A percentile compares a stretch with the other conserved stretches of the same genome.
These are phyloP conservation scores for Fusarium ambrosium DNA, from an alignment of 2,329 filamentous ascomycete species.

Conservation along the genomic window DNA sequence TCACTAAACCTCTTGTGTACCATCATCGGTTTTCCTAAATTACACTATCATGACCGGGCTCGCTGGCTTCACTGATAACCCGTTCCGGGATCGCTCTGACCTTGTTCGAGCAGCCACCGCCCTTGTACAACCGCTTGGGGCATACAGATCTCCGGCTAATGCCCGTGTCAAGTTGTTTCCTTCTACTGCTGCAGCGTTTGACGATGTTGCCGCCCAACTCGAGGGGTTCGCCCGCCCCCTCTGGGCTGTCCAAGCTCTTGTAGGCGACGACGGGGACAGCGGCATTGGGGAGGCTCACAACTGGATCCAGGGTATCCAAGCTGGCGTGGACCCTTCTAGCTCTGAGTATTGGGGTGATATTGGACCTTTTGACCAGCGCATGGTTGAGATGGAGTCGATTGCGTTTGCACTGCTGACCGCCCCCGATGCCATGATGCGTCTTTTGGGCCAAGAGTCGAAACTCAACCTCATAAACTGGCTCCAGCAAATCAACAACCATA, in stretches of 20 bases:
- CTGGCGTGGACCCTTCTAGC: slow-evolving; percentile 50
- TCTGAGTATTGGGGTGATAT: slow-evolving; percentile 62
- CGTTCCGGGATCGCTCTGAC: slow-evolving; percentile 52
- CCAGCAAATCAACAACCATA: slow-evolving; percentile 55
- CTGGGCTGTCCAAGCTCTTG: slow-evolving; percentile 15
- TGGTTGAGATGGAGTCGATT: slow-evolving; percentile 66
- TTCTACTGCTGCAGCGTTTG: slow-evolving; percentile 55
- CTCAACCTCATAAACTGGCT: slow-evolving; percentile 57
- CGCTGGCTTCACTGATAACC: slow-evolving; percentile 57
- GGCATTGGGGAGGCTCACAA: not conserved
- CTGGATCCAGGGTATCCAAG: slow-evolving; percentile 46
- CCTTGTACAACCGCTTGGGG: slow-evolving; percentile 50
- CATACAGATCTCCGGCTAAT: slow-evolving; percentile 50
- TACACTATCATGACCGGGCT: slow-evolving; percentile 49
- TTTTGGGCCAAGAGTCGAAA: slow-evolving; percentile 45
- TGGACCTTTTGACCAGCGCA: slow-evolving; percentile 60
- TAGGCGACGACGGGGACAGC: not conserved
- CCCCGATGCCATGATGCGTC: slow-evolving; percentile 48
- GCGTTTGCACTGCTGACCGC: slow-evolving; percentile 60
- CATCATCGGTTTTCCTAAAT: not conserved
- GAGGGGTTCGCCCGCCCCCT: slow-evolving; percentile 55
- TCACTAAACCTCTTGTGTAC: not conserved
- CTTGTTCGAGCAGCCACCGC: slow-evolving; percentile 51
- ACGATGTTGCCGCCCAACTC: slow-evolving; percentile 58
- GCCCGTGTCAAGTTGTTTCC: slow-evolving; percentile 54